phyloP scores from a whole-genome alignment of 805 yeast genomes.

The Wickerhamiella hasegawae region DNA sequence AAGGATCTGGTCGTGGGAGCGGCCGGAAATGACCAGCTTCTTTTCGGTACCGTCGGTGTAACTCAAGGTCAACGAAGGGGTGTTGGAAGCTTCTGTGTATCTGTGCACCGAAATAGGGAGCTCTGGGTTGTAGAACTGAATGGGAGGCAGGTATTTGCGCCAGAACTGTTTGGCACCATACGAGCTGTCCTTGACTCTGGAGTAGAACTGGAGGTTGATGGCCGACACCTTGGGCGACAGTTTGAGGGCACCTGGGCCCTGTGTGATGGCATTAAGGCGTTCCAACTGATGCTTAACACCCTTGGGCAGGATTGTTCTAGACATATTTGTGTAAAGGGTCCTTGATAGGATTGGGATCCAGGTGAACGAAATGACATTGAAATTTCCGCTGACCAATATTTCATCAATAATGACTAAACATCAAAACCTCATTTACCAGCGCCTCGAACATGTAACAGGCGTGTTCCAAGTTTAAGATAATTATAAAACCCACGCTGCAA shows the following conservation, averaged over 20 bases:
- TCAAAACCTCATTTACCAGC: too few relatives aligned
- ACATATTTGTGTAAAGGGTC: background rate
- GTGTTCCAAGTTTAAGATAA: too few relatives aligned
- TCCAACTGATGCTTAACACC: conserved; percentile 17
- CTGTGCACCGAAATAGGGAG: conserved; percentile 45
- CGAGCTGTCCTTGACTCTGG: conserved; percentile 8
- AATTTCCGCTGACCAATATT: too few relatives aligned
- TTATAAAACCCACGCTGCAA: too few relatives aligned
- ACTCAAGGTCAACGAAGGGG: conserved; percentile 32
- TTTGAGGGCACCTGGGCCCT: conserved; percentile 19
- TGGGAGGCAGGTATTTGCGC: conserved; percentile 56
- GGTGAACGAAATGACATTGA: too few relatives aligned
- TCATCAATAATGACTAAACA: too few relatives aligned
- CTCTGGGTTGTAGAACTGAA: conserved; percentile 70
- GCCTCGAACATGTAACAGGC: too few relatives aligned
- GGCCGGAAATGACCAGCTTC: conserved; percentile 38
- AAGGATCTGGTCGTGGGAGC: conserved; percentile 37
- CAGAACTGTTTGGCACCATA: conserved; percentile 42
- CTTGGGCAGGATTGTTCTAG: conserved; percentile 10
- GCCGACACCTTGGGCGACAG: conserved; percentile 14
- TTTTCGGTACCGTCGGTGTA: conserved; percentile 26
- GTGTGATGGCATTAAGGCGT: conserved; percentile 15
- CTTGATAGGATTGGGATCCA: too few relatives aligned
- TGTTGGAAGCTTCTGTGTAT: conserved; percentile 30
- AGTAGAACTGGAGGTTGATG: conserved; percentile 15